Conservation (phyloP, 2,329 filamentous ascomycete species). For the Zasmidium cellare region DNA sequence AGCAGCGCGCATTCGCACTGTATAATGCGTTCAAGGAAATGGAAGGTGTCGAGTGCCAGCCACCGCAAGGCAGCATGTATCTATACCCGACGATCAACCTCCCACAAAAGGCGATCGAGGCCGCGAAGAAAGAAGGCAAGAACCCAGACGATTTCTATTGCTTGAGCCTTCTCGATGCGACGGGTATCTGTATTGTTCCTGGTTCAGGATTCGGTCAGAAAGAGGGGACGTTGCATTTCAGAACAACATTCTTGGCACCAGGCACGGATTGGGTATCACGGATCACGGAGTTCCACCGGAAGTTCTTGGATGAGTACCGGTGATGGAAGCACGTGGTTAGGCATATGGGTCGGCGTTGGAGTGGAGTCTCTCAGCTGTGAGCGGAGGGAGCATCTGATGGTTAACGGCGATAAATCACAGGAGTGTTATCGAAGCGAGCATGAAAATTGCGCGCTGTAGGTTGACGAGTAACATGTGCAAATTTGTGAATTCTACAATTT, state of each 20-base stretch:
- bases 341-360: background rate
- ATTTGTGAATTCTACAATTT: too few species aligned
- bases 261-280: slow-evolving; percentile 91
- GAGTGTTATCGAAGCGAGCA: background rate
- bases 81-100: slow-evolving; percentile 93
- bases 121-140: slow-evolving; percentile 71
- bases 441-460: too few species aligned
- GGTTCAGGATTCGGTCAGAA: slow-evolving; percentile 94
- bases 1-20: slow-evolving; percentile 76
- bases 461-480: too few species aligned
- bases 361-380: too few species aligned
- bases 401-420: background rate
- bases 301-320: slow-evolving; percentile 82
- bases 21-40: slow-evolving; percentile 90
- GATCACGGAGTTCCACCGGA: slow-evolving; percentile 85
- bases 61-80: slow-evolving; percentile 96
- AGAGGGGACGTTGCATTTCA: slow-evolving; percentile 86
- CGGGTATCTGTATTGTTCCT: slow-evolving; percentile 90
- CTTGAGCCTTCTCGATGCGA: slow-evolving; percentile 84
- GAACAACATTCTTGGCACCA: slow-evolving; percentile 94
- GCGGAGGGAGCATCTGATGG: background rate
- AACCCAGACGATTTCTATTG: slow-evolving; percentile 91
- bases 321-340: slow-evolving; percentile 16
- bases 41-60: slow-evolving; percentile 91
- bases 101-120: slow-evolving; percentile 71